Evolutionary conservation across 768 basidiomycete genomes (phyloP), one percentile per base, ranked within the genome.

Genomic region (Clitopilus hobsonii): DNA sequence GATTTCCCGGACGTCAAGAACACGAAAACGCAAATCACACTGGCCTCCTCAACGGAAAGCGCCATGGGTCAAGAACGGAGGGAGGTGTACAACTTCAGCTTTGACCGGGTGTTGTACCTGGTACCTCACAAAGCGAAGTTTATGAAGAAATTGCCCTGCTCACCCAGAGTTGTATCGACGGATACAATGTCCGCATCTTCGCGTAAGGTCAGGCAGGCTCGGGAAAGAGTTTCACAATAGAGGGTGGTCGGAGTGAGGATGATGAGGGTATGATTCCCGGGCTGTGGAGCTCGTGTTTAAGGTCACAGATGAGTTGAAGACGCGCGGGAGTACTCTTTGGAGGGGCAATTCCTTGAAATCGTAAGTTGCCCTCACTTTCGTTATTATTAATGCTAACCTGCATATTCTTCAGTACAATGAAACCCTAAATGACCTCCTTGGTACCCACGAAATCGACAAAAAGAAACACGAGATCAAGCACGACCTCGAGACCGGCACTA

Each of bases 381-480:
- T 51, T 55, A 32, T 27, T 41, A 14, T 54, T 61, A 56, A 38
- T 50, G 32, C 20, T 55, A 59, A 27, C 11, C n/a, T n/a, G n/a
- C n/a, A 55, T 38, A 18, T n/a, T 18, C 49, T 14, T 10, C 62
- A 93, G 91, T 94, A 94, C 65, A 94, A 94, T 71, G 92, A 94
- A 70, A 91, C 89, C 13, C 93, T 97, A 74, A 94, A 94, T 61
- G 94, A 97, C 73, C 81, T 97, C 22, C 85, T 96, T 51, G 89
- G 89, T 11, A 83, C 83, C 54, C 84, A 80, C 53, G 88, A 91
- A 62, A 87, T 90, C 65, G 90, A 94, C 75, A 88, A 87, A 70
- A 93, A 91, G 74, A 96, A 95, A 63, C 94, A 96, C 70, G 93
- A 96, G 63, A 94, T 96, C 75, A 94, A 93, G 67, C 92, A 94